phyloP scores from a whole-genome alignment of 2,329 filamentous ascomycete species.

The Fusarium sp. region DNA sequence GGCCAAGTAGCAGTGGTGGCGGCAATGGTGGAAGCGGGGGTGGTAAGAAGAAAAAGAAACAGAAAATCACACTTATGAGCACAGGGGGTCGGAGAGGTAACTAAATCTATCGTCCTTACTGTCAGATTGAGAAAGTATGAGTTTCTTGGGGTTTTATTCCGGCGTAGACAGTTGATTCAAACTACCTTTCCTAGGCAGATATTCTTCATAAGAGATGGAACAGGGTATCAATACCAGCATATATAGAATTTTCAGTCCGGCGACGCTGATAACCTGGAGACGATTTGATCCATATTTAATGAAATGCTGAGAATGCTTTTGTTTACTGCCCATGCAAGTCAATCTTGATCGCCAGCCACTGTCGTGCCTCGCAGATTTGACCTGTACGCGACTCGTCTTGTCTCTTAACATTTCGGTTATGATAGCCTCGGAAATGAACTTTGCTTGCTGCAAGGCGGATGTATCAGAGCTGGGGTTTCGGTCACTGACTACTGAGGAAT shows the following conservation, averaged over 20 bases:
- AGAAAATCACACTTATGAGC: constrained; percentile 79
- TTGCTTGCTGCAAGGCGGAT: neutral
- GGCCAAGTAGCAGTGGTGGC: constrained; percentile 35
- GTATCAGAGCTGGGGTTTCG: neutral
- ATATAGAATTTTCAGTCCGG: constrained; percentile 8
- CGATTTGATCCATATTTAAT: neutral
- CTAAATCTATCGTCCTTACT: constrained; percentile 36
- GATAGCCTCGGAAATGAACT: neutral
- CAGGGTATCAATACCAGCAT: constrained; percentile 3
- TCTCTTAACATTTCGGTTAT: neutral
- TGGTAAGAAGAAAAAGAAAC: constrained; percentile 76
- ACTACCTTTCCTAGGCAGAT: neutral
- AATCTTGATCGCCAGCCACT: neutral
- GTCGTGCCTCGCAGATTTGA: neutral
- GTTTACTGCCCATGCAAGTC: neutral
- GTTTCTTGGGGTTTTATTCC: neutral
- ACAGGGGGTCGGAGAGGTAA: constrained; percentile 67
- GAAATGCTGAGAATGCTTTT: neutral
- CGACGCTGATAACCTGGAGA: neutral
- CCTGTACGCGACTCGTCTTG: neutral
- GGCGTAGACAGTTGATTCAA: constrained; percentile 6
- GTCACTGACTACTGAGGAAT: neutral
- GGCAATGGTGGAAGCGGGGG: constrained; percentile 52
- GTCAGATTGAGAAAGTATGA: constrained; percentile 1
- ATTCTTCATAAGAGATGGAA: constrained; percentile 11